Evolutionary conservation across 768 basidiomycete species (phyloP).

Genomic region (Rhizopogon sp.): DNA sequence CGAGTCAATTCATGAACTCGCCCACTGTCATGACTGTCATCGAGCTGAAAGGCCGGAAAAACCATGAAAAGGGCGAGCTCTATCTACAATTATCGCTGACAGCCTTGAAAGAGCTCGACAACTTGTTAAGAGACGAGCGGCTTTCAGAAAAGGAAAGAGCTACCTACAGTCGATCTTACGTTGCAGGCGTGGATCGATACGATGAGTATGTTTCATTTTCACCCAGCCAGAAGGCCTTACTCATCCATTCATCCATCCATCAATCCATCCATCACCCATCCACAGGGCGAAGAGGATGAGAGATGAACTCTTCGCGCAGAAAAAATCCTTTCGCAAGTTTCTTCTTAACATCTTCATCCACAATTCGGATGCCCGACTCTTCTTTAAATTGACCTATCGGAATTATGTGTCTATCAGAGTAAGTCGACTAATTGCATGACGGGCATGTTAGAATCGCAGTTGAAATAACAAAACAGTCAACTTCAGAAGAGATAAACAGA

Average conservation of each 20-base stretch:
- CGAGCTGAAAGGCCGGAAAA: neutral
- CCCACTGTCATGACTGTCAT: neutral
- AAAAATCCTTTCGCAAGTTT: neutral
- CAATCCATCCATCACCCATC: neutral
- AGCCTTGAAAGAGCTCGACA: neutral
- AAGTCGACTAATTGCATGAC: neutral
- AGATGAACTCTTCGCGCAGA: neutral
- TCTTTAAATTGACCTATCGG: neutral
- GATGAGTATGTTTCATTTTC: neutral
- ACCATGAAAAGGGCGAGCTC: neutral
- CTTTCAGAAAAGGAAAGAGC: neutral
- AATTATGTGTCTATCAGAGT: neutral
- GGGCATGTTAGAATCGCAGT: neutral
- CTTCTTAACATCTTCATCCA: neutral
- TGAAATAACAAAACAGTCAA: neutral
- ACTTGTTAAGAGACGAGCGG: neutral
- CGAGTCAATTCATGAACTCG: neutral
- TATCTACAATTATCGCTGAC: neutral
- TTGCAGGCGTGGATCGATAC: neutral
- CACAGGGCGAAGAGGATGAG: neutral
- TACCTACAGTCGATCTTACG: neutral
- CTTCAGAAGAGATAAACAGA: neutral
- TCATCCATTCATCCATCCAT: no score
- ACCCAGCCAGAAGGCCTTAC: neutral
- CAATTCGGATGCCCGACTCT: neutral